Conservation (phyloP, 257 asterid genomes). For the Capsicum chinense region DNA sequence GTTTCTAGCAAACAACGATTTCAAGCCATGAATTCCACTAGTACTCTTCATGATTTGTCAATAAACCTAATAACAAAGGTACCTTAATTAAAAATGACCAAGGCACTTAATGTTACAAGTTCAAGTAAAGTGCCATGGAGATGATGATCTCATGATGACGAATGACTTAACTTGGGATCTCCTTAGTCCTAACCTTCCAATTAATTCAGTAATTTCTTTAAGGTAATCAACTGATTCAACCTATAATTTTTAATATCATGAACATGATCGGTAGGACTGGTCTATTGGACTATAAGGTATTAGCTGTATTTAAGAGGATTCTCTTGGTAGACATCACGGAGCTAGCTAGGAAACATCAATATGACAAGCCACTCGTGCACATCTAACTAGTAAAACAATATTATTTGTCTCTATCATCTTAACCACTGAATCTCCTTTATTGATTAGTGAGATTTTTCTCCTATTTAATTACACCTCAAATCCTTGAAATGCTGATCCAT, state of each 20-base stretch:
- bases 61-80: not conserved
- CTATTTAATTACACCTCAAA: not conserved
- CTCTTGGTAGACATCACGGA: not conserved
- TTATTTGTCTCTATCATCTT: not conserved
- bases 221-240: not conserved
- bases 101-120: not conserved
- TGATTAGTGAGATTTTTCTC: not conserved
- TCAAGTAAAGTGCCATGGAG: not conserved
- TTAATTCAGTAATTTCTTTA: not conserved
- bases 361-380: slow-evolving; percentile 20
- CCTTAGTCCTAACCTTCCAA: not conserved
- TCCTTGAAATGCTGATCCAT: not conserved
- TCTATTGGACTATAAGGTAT: not conserved
- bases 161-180: not conserved
- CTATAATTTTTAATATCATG: too few species aligned
- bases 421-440: not conserved
- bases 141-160: not conserved
- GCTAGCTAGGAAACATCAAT: not conserved
- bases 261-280: not conserved
- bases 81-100: not conserved
- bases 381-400: not conserved
- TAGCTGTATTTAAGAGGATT: slow-evolving; percentile 22
- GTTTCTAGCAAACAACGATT: not conserved
- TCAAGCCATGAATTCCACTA: not conserved
- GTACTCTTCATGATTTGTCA: not conserved